Conservation (phyloP, 2,329 filamentous ascomycete genomes). For the Ilyonectria sp. region DNA sequence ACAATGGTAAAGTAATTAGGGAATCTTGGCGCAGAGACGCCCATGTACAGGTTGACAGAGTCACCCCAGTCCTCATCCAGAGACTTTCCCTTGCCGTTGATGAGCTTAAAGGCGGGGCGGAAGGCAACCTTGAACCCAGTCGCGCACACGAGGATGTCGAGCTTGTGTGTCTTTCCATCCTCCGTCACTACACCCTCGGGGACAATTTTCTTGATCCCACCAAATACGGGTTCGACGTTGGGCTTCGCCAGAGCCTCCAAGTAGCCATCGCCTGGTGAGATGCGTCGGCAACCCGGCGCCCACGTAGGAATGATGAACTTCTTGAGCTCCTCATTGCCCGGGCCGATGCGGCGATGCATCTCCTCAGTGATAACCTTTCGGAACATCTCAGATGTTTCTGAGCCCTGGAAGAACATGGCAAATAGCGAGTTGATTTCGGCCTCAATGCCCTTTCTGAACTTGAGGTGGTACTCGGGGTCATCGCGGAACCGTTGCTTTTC, state of each 20-base stretch:
- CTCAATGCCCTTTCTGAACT: conserved; percentile 61
- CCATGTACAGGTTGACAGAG: conserved; percentile 61
- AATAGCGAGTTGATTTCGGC: conserved; percentile 60
- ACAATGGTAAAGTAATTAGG: conserved; percentile 61
- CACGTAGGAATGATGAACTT: conserved; percentile 59
- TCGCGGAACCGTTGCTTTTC: conserved; percentile 57
- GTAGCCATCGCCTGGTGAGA: conserved; percentile 60
- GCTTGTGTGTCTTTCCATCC: conserved; percentile 49
- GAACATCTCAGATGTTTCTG: conserved; percentile 56
- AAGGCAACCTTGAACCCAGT: conserved; percentile 59
- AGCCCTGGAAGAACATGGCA: conserved; percentile 59
- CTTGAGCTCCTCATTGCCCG: conserved; percentile 58
- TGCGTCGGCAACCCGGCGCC: conserved; percentile 59
- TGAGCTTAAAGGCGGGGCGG: conserved; percentile 60
- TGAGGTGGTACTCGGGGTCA: conserved; percentile 58
- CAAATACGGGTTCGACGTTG: conserved; percentile 61
- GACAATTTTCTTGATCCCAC: conserved; percentile 55
- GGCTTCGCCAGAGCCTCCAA: conserved; percentile 58
- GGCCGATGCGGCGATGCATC: conserved; percentile 59
- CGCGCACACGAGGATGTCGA: conserved; percentile 56
- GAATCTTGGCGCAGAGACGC: conserved; percentile 60
- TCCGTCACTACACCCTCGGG: conserved; percentile 49
- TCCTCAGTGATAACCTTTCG: conserved; percentile 58
- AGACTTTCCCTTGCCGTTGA: conserved; percentile 51
- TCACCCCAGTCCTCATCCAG: conserved; percentile 61